Conservation (phyloP, 805 yeast genomes). For the Lachancea quebecensis region DNA sequence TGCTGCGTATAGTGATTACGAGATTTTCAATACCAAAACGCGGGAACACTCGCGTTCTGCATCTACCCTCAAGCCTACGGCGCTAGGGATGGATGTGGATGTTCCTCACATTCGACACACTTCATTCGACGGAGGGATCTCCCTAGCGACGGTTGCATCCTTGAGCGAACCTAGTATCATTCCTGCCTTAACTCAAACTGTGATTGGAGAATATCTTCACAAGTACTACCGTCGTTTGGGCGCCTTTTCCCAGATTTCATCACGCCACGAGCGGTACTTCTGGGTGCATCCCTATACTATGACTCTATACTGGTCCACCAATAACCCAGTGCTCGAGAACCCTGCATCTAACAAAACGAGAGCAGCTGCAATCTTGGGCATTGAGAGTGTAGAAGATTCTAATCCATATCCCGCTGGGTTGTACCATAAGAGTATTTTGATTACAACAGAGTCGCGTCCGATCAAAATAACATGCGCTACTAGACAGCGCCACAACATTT, state of each 20-base stretch:
- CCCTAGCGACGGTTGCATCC: constrained; percentile 51
- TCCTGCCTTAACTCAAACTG: constrained; percentile 84
- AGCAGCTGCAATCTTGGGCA: constrained; percentile 72
- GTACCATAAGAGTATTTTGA: constrained; percentile 74
- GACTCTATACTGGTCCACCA: constrained; percentile 82
- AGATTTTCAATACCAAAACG: constrained; percentile 16
- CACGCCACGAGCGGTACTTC: constrained; percentile 84
- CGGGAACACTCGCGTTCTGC: constrained; percentile 9
- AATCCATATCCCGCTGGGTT: constrained; percentile 88
- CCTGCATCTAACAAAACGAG: constrained; percentile 61
- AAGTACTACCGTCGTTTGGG: constrained; percentile 79
- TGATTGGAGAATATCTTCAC: constrained; percentile 83
- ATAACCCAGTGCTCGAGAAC: constrained; percentile 69
- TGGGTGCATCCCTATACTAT: constrained; percentile 95
- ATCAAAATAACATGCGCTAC: constrained; percentile 83
- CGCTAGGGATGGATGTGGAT: constrained; percentile 2
- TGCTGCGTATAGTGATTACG: constrained; percentile 26
- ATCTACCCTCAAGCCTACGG: constrained; percentile 3
- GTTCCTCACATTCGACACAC: constrained; percentile 1
- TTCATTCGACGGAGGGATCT: constrained; percentile 33
- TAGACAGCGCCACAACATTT: constrained; percentile 78
- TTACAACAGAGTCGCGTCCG: constrained; percentile 58
- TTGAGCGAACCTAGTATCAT: constrained; percentile 65
- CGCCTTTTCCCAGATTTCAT: constrained; percentile 59
- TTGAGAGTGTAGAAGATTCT: constrained; percentile 73